Conservation (phyloP, 495 filamentous ascomycete genomes). For the Aspergillus ostianus region DNA sequence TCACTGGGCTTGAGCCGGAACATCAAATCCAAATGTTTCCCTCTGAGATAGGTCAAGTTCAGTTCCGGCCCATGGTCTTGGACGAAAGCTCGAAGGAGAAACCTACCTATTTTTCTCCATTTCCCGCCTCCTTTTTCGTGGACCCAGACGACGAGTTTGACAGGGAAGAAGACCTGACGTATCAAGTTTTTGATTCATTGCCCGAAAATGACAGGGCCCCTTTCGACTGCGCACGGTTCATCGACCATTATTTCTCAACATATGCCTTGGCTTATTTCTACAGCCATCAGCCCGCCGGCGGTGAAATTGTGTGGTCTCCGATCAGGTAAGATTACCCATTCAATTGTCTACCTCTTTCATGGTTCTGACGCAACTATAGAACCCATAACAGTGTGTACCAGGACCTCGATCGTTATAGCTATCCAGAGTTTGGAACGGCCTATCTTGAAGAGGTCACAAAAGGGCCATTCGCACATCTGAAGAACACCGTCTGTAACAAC, state of each 20-base stretch:
- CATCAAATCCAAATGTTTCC: background rate
- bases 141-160: conserved; percentile 5
- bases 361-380: background rate
- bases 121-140: background rate
- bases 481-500: conserved; percentile 10
- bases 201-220: background rate
- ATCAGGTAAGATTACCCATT: conserved; percentile 2
- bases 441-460: background rate
- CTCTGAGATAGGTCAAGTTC: background rate
- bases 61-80: conserved; percentile 3
- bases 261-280: background rate
- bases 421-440: conserved; percentile 1
- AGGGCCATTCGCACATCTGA: conserved; percentile 7
- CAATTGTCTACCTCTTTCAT: background rate
- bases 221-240: background rate
- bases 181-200: background rate
- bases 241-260: background rate
- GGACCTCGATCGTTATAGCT: background rate
- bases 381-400: background rate
- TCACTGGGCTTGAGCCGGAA: background rate
- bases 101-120: conserved; percentile 3
- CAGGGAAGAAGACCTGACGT: background rate
- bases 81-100: background rate
- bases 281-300: background rate
- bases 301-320: background rate